A percentile compares a stretch with the other conserved stretches of the same genome.
These are phyloP conservation scores for Conticribra weissflogii DNA, from an alignment of 108 stramenopile genomes.

Conservation along the genomic window DNA sequence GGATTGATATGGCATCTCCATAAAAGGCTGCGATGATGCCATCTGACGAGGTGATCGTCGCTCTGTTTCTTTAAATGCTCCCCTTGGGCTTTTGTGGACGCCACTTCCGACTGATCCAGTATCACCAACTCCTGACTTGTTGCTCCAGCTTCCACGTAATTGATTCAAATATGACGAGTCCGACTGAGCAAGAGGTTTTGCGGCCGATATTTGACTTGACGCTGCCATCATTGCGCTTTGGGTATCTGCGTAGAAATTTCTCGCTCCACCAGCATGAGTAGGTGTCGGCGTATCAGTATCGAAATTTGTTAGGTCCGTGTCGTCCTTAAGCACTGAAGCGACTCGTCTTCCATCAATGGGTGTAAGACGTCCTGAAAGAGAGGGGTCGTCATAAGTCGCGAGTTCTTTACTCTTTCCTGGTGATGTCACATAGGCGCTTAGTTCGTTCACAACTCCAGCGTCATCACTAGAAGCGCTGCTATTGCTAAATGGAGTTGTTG, in stretches of 20 bases:
- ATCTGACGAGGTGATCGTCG: background rate
- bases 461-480: constrained; percentile 17
- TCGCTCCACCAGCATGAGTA: constrained; percentile 27
- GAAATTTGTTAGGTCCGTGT: background rate
- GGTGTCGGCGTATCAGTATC: constrained; percentile 27
- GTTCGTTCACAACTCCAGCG: constrained; percentile 13
- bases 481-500: constrained; percentile 4
- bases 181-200: constrained; percentile 14
- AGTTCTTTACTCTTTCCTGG: background rate
- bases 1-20: background rate
- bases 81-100: background rate
- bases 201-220: background rate
- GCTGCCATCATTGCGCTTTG: constrained; percentile 26
- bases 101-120: constrained; percentile 2
- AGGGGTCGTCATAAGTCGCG: background rate
- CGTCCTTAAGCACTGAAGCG: background rate
- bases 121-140: background rate
- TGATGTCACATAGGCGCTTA: constrained; percentile 17
- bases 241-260: constrained; percentile 13
- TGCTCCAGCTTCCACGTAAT: background rate
- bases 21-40: background rate
- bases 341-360: constrained; percentile 7
- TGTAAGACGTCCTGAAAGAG: constrained; percentile 5
- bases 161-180: constrained; percentile 7
- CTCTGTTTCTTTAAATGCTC: background rate